phyloP scores from a whole-genome alignment of 306 rosid species.

The Canavalia gladiata region DNA sequence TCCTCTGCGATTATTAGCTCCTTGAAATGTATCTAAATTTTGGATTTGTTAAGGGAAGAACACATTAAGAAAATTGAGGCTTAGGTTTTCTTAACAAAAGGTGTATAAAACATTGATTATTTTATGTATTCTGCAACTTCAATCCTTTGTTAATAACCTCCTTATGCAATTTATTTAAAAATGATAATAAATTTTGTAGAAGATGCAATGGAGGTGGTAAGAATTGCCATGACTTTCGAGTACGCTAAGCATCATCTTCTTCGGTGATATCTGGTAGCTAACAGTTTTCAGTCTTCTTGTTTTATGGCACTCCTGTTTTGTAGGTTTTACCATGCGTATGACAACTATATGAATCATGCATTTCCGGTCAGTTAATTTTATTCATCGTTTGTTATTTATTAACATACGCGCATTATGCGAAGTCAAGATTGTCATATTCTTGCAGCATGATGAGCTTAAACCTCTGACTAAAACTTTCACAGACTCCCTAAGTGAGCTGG shows the following conservation, averaged over 20 bases:
- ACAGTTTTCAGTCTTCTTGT: conserved; percentile 13
- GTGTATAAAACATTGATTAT: conserved; percentile 10
- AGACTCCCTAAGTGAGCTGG: conserved; percentile 89
- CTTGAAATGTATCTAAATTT: conserved; percentile 2
- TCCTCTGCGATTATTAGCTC: conserved; percentile 25
- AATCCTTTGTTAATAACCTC: neutral
- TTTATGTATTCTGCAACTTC: conserved; percentile 23
- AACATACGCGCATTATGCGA: conserved; percentile 6
- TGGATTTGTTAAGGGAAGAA: neutral
- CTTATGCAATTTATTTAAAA: neutral
- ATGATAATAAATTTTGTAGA: neutral
- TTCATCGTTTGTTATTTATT: conserved; percentile 36
- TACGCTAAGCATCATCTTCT: conserved; percentile 17
- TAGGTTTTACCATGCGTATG: conserved; percentile 97
- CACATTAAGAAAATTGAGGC: neutral
- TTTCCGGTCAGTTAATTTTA: conserved; percentile 79
- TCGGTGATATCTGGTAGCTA: conserved; percentile 13
- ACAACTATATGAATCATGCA: conserved; percentile 89
- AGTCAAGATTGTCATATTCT: conserved; percentile 37
- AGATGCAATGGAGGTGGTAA: neutral
- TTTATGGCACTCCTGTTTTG: conserved; percentile 35
- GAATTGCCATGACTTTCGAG: conserved; percentile 27
- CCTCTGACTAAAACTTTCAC: conserved; percentile 90
- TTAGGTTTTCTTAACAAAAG: neutral
- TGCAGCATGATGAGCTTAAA: conserved; percentile 97